phyloP scores from a whole-genome alignment of 2,329 filamentous ascomycete genomes.

The Calonectria pseudoreteaudii region DNA sequence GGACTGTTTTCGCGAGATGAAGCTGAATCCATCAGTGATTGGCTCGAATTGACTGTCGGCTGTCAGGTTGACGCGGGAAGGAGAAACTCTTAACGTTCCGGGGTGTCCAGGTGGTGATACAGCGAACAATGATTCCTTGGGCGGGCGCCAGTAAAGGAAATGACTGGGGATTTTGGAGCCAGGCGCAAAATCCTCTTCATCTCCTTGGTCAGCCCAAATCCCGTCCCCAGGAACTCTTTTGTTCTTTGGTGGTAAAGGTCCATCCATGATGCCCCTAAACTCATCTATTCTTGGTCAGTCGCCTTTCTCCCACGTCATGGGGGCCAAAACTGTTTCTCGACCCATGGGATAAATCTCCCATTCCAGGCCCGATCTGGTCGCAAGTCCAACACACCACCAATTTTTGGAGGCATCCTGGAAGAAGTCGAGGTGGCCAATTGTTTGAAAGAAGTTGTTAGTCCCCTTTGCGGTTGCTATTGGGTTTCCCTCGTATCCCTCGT shows the following conservation, averaged over 20 bases:
- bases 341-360: conserved; percentile 63
- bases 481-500: conserved; percentile 54
- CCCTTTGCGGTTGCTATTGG: conserved; percentile 57
- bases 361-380: conserved; percentile 53
- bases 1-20: conserved; percentile 16
- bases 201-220: not conserved
- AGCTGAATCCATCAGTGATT: not conserved
- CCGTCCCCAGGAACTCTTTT: not conserved
- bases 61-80: conserved; percentile 66
- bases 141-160: not conserved
- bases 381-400: conserved; percentile 59
- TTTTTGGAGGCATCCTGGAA: conserved; percentile 57
- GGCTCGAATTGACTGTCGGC: conserved; percentile 35
- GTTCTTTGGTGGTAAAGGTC: conserved; percentile 37
- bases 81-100: conserved; percentile 47
- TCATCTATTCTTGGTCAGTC: conserved; percentile 58
- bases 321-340: conserved; percentile 61
- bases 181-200: not conserved
- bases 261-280: conserved; percentile 42
- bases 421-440: conserved; percentile 58
- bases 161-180: not conserved
- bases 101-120: not conserved
- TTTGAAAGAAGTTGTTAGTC: conserved; percentile 55
- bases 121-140: not conserved
- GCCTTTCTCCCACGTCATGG: conserved; percentile 59